phyloP scores from a whole-genome alignment of 2,329 filamentous ascomycete species.

The Fusarium sp. region DNA sequence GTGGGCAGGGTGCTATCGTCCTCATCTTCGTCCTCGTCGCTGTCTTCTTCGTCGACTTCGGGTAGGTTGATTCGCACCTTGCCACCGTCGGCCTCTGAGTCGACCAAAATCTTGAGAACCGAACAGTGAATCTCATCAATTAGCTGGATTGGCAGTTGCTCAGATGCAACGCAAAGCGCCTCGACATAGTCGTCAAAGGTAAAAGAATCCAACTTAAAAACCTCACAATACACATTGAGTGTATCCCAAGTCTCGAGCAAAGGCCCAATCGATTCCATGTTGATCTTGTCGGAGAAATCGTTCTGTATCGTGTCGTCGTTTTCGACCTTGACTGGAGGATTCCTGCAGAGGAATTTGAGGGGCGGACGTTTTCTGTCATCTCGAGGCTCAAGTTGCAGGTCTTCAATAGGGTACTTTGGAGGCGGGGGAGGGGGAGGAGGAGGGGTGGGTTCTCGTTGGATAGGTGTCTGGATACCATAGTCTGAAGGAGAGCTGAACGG shows the following conservation, averaged over 20 bases:
- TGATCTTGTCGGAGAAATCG: conserved; percentile 61
- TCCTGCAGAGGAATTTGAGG: conserved; percentile 79
- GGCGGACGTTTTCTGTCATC: conserved; percentile 75
- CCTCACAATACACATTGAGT: conserved; percentile 96
- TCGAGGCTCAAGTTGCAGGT: conserved; percentile 81
- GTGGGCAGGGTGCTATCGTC: conserved; percentile 64
- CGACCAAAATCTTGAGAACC: conserved; percentile 86
- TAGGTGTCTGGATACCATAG: conserved; percentile 52
- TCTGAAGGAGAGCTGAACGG: conserved; percentile 60
- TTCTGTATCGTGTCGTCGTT: conserved; percentile 43
- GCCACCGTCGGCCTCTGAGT: conserved; percentile 78
- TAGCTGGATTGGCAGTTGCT: conserved; percentile 81
- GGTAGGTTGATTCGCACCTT: conserved; percentile 83
- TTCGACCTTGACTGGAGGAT: conserved; percentile 65
- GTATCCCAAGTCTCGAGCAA: conserved; percentile 96
- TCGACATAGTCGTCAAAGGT: conserved; percentile 97
- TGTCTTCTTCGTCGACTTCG: conserved; percentile 76
- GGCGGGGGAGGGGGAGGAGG: conserved; percentile 74
- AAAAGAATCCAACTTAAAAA: conserved; percentile 94
- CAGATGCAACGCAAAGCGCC: conserved; percentile 81
- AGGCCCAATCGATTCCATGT: conserved; percentile 86
- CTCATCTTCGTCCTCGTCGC: conserved; percentile 71
- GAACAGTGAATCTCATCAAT: conserved; percentile 93
- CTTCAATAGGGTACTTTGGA: conserved; percentile 95
- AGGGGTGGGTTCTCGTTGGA: conserved; percentile 56